These are phyloP conservation scores for Trypanosoma avium DNA, from an alignment of 208 protist species.

Conservation along the genomic window DNA sequence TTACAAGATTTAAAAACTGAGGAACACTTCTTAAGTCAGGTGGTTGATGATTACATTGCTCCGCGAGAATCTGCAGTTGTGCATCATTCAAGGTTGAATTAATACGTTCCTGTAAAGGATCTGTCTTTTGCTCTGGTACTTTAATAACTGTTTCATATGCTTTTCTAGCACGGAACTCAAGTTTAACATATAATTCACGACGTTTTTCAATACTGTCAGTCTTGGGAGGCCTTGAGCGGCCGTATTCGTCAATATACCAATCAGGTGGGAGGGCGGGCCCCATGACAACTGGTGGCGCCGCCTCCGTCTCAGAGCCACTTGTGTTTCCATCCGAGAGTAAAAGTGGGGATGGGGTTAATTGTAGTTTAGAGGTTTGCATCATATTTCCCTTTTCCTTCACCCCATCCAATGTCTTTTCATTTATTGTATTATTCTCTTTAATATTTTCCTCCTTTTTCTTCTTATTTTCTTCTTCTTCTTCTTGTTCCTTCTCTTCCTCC, in stretches of 20 bases:
- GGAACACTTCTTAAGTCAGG: constrained; percentile 48
- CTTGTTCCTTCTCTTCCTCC: neutral
- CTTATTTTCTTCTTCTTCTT: neutral
- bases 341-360: constrained; percentile 39
- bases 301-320: constrained; percentile 64
- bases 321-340: constrained; percentile 66
- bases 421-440: constrained; percentile 3
- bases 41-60: constrained; percentile 49
- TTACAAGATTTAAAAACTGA: constrained; percentile 46
- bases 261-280: constrained; percentile 65
- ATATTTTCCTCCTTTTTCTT: neutral
- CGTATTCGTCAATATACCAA: constrained; percentile 68
- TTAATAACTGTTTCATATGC: constrained; percentile 70
- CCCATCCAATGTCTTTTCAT: no score
- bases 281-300: neutral
- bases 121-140: constrained; percentile 29
- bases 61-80: constrained; percentile 43
- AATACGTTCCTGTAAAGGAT: constrained; percentile 25
- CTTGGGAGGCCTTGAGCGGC: constrained; percentile 53
- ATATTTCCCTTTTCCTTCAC: no score
- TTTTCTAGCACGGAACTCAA: constrained; percentile 69
- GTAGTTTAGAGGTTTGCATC: constrained; percentile 26
- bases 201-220: constrained; percentile 27
- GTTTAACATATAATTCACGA: constrained; percentile 48
- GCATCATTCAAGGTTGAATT: constrained; percentile 41